phyloP scores from a whole-genome alignment of 2,329 filamentous ascomycete species.

The Clathrospora elynae region DNA sequence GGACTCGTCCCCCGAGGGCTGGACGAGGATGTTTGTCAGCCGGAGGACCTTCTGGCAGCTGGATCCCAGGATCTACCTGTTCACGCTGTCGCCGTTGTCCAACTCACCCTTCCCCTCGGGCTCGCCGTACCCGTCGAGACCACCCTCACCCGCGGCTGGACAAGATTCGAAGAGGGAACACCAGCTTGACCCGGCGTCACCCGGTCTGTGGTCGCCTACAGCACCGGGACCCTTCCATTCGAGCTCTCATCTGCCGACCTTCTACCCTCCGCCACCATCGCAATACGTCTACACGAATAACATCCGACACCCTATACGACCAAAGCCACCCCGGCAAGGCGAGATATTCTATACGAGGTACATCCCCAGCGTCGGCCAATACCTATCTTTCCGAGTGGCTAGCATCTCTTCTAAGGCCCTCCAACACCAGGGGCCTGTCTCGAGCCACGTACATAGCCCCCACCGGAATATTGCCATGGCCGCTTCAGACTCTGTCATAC shows the following conservation, averaged over 20 bases:
- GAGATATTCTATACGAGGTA: constrained; percentile 91
- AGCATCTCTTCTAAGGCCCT: constrained; percentile 69
- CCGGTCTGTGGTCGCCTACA: constrained; percentile 49
- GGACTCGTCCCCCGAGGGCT: constrained; percentile 67
- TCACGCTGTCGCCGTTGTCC: constrained; percentile 71
- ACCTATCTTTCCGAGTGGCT: constrained; percentile 86
- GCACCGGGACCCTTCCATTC: constrained; percentile 75
- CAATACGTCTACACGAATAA: constrained; percentile 81
- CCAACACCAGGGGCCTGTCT: constrained; percentile 65
- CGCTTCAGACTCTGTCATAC: constrained; percentile 56
- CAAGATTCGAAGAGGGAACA: constrained; percentile 31
- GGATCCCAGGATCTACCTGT: constrained; percentile 83
- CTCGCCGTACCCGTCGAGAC: constrained; percentile 58
- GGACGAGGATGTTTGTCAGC: constrained; percentile 81
- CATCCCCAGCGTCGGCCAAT: constrained; percentile 79
- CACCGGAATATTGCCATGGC: constrained; percentile 46
- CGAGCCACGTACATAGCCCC: constrained; percentile 25
- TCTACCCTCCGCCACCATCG: constrained; percentile 81
- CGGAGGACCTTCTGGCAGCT: constrained; percentile 89
- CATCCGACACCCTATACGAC: constrained; percentile 81
- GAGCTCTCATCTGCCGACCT: constrained; percentile 84
- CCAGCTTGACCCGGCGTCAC: constrained; percentile 39
- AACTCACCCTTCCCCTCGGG: constrained; percentile 56
- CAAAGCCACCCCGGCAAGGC: constrained; percentile 86
- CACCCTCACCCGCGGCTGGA: constrained; percentile 55